Conservation (phyloP, 1,284 basidiomycete genomes). For the Tranzscheliella williamsii region DNA sequence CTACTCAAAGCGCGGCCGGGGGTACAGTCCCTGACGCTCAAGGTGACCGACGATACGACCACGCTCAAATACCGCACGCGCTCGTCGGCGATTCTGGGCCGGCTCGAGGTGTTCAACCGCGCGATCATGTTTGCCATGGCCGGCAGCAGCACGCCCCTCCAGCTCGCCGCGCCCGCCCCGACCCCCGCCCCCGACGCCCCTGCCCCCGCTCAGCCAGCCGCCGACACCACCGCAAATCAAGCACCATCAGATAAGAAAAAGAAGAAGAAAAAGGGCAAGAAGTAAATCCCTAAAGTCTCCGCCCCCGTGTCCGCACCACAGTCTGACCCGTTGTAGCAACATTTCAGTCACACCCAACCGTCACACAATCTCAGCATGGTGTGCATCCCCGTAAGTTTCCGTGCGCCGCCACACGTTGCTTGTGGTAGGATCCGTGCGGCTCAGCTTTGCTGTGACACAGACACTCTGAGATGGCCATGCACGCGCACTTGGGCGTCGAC, state of each 20-base stretch:
- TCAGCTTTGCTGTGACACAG: no score
- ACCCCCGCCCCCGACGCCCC: not conserved
- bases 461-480: no score
- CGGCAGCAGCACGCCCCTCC: conserved; percentile 18
- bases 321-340: not conserved
- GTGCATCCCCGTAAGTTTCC: no score
- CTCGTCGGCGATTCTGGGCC: conserved; percentile 88
- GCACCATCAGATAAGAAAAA: conserved; percentile 31
- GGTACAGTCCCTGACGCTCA: conserved; percentile 41
- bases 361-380: no score
- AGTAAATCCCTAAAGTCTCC: conserved; percentile 9
- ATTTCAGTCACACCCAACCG: not conserved
- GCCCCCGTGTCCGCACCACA: not conserved
- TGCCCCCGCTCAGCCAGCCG: no score
- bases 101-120: conserved; percentile 86
- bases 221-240: no score
- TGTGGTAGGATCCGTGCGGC: no score
- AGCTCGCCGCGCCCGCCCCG: conserved; percentile 9
- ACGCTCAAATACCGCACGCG: conserved; percentile 86
- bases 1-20: conserved; percentile 45
- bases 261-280: conserved; percentile 42
- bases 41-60: conserved; percentile 50
- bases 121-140: conserved; percentile 77
- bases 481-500: no score
- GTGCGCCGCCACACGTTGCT: no score